A percentile compares a stretch with the other conserved stretches of the same genome.
phyloP scores from a whole-genome alignment of 2,329 filamentous ascomycete genomes.

The Ilyonectria robusta region DNA sequence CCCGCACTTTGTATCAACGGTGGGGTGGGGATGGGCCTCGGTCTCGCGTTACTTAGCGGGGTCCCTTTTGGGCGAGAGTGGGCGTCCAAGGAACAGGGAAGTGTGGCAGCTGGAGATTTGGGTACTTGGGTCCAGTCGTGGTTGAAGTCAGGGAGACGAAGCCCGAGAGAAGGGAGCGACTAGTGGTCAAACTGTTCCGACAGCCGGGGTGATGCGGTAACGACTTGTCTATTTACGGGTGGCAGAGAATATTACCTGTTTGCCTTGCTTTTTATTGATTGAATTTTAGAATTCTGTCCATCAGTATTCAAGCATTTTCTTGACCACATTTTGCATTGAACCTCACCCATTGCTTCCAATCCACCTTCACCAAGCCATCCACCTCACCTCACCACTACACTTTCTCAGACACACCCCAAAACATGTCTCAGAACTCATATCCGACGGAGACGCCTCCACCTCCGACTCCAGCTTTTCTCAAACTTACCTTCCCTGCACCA shows the following conservation, averaged over 20 bases:
- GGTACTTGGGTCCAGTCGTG: not conserved
- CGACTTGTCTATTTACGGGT: not conserved
- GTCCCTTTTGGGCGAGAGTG: slow-evolving; percentile 4
- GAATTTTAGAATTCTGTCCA: not conserved
- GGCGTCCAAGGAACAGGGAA: not conserved
- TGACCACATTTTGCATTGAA: not conserved
- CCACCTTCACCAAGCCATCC: not conserved
- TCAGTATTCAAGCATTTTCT: not conserved
- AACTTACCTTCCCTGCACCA: slow-evolving; percentile 61
- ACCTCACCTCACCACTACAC: not conserved
- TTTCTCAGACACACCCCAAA: not conserved
- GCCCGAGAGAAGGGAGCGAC: not conserved
- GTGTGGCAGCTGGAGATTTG: not conserved
- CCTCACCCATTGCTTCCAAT: not conserved
- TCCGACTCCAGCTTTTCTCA: slow-evolving; percentile 32
- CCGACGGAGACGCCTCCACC: slow-evolving; percentile 32
- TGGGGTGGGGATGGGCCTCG: slow-evolving; percentile 22
- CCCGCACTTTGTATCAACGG: slow-evolving; percentile 18
- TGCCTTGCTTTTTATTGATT: not conserved
- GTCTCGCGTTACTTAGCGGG: not conserved
- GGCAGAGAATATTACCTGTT: not conserved
- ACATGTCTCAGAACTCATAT: slow-evolving; percentile 19
- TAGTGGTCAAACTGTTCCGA: not conserved
- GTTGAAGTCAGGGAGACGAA: slow-evolving; percentile 12
- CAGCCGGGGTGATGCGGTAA: slow-evolving; percentile 19